Evolutionary conservation across 192 early-diverging fungal genomes (phyloP).

Genomic region (Coemansia sp.): DNA sequence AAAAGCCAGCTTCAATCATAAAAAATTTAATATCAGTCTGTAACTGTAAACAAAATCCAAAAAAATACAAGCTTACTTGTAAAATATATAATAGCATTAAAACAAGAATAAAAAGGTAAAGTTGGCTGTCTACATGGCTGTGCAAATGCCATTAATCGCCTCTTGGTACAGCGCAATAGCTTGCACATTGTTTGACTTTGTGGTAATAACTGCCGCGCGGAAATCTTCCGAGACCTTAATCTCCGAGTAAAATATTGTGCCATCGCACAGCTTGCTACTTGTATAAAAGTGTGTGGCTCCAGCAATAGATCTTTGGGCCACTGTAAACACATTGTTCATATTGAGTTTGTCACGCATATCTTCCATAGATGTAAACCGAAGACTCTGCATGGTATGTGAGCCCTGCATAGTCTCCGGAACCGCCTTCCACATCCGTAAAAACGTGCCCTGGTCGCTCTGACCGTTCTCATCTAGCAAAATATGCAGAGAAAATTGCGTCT

Average conservation of each 20-base stretch:
- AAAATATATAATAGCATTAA: background rate
- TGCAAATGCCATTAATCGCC: slow-evolving; percentile 54
- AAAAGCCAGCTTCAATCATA: background rate
- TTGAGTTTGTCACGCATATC: slow-evolving; percentile 59
- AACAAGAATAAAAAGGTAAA: background rate
- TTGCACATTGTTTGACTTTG: slow-evolving; percentile 42
- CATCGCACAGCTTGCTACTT: slow-evolving; percentile 58
- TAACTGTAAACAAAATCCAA: background rate
- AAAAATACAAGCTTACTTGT: background rate
- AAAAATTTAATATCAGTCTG: background rate
- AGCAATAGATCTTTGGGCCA: slow-evolving; percentile 61
- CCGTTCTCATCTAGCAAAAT: slow-evolving; percentile 57
- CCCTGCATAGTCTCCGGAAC: slow-evolving; percentile 41
- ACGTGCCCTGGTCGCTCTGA: slow-evolving; percentile 52
- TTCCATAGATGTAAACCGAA: slow-evolving; percentile 44
- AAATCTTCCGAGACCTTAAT: slow-evolving; percentile 59
- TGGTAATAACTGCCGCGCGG: slow-evolving; percentile 36
- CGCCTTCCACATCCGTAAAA: slow-evolving; percentile 59
- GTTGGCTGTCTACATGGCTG: slow-evolving; percentile 28
- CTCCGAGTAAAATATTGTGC: slow-evolving; percentile 62
- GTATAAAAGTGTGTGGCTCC: slow-evolving; percentile 63
- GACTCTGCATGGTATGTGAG: slow-evolving; percentile 19
- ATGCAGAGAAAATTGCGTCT: slow-evolving; percentile 62
- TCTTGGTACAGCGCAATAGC: slow-evolving; percentile 48
- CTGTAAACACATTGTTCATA: slow-evolving; percentile 63